A percentile compares a stretch with the other conserved stretches of the same genome.
Conservation (phyloP, 176 grass and related monocot genomes). For the Triticum timopheevii region DNA sequence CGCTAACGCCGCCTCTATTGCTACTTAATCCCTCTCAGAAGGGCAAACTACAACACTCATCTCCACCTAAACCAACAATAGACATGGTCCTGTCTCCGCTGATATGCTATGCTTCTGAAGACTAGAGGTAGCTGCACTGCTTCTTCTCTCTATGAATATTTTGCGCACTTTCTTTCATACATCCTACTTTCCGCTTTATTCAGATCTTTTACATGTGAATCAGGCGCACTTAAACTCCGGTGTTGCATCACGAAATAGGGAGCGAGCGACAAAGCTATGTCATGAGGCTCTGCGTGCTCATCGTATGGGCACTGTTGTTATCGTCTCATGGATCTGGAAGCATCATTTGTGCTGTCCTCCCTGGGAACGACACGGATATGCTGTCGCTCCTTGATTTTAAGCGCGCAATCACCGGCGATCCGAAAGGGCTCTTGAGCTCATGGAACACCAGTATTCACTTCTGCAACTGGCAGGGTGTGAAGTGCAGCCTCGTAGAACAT, state of each 20-base stretch:
- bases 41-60: background rate
- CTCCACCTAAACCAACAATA: background rate
- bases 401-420: background rate
- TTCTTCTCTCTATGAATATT: background rate
- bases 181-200: background rate
- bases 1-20: background rate
- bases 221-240: background rate
- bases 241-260: background rate
- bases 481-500: background rate
- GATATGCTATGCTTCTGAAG: background rate
- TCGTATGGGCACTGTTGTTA: background rate
- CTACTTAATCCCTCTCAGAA: background rate
- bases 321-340: background rate
- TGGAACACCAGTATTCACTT: constrained; percentile 16
- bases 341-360: background rate
- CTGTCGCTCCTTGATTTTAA: constrained; percentile 17
- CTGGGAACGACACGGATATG: background rate
- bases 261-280: background rate
- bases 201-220: background rate
- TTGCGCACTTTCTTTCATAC: background rate
- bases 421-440: background rate
- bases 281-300: background rate
- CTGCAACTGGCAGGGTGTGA: constrained; percentile 13
- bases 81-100: background rate
- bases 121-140: constrained; percentile 9